A percentile compares a stretch with the other conserved stretches of the same genome.
These are phyloP conservation scores for Epichloe sibirici DNA, from an alignment of 2,329 filamentous ascomycete species.

Conservation along the genomic window DNA sequence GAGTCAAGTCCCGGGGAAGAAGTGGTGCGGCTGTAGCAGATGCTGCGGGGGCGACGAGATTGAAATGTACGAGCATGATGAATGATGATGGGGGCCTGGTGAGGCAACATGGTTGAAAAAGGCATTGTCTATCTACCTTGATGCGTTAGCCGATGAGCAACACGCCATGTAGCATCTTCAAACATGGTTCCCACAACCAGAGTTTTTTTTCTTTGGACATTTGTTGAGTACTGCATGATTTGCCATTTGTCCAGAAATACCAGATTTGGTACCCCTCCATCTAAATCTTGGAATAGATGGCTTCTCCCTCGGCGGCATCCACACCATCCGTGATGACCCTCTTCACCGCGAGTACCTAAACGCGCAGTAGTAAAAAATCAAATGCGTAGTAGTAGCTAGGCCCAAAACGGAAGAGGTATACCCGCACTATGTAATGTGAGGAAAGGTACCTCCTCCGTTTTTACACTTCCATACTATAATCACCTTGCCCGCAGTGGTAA, in stretches of 20 bases:
- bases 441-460: too few relatives aligned
- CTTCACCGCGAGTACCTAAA: too few relatives aligned
- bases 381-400: too few relatives aligned
- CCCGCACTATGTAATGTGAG: too few relatives aligned
- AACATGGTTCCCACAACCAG: neutral
- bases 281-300: slow-evolving; percentile 14
- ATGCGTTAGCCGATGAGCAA: too few relatives aligned
- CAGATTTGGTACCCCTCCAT: too few relatives aligned
- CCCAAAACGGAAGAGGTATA: too few relatives aligned
- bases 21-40: neutral
- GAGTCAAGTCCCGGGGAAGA: neutral
- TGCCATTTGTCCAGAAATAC: neutral
- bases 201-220: neutral
- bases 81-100: neutral
- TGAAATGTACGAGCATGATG: neutral
- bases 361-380: too few relatives aligned
- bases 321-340: slow-evolving; percentile 36
- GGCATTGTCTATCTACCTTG: too few relatives aligned
- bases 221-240: neutral
- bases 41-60: neutral
- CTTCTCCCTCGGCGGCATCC: slow-evolving; percentile 41
- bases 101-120: neutral
- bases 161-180: too few relatives aligned
- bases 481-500: too few relatives aligned
- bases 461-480: too few relatives aligned